A percentile compares a stretch with the other conserved stretches of the same genome.
Evolutionary conservation across 2,329 filamentous ascomycete genomes (phyloP).

Genomic region (Xylariaceae sp.): DNA sequence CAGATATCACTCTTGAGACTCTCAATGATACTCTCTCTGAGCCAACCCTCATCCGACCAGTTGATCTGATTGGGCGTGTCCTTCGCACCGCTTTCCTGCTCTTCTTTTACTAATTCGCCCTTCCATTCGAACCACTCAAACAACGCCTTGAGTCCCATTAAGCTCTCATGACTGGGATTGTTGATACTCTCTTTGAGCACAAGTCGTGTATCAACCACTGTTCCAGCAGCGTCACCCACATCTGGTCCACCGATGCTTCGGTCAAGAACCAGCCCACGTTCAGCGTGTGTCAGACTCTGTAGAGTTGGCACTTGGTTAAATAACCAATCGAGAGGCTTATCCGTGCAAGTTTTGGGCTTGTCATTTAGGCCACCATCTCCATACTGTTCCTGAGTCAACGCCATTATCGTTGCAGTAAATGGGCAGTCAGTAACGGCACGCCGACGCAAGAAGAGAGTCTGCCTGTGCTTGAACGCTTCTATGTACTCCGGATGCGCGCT

Average conservation of each 20-base stretch:
- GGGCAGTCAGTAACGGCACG: constrained; percentile 62
- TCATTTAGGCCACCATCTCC: constrained; percentile 35
- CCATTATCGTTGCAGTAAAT: constrained; percentile 70
- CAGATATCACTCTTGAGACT: constrained; percentile 51
- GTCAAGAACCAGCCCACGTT: constrained; percentile 58
- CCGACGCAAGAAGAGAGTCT: constrained; percentile 69
- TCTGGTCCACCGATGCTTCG: constrained; percentile 45
- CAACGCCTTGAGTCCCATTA: constrained; percentile 47
- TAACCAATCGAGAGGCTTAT: constrained; percentile 63
- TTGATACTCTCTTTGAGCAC: constrained; percentile 51
- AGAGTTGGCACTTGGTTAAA: constrained; percentile 56
- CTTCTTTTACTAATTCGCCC: constrained; percentile 26
- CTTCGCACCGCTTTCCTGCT: constrained; percentile 20
- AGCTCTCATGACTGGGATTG: constrained; percentile 27
- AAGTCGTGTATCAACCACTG: constrained; percentile 64
- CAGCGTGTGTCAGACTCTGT: constrained; percentile 54
- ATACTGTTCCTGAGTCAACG: constrained; percentile 48
- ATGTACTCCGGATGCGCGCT: constrained; percentile 55
- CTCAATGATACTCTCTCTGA: constrained; percentile 51
- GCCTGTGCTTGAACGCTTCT: constrained; percentile 60
- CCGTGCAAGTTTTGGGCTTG: constrained; percentile 31
- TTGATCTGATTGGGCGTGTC: constrained; percentile 19
- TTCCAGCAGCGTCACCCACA: constrained; percentile 37
- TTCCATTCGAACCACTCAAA: constrained; percentile 54
- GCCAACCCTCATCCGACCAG: constrained; percentile 46